Evolutionary conservation across 805 yeast genomes (phyloP), one percentile per base, ranked within the genome.

Genomic region (Nakazawaea populi): DNA sequence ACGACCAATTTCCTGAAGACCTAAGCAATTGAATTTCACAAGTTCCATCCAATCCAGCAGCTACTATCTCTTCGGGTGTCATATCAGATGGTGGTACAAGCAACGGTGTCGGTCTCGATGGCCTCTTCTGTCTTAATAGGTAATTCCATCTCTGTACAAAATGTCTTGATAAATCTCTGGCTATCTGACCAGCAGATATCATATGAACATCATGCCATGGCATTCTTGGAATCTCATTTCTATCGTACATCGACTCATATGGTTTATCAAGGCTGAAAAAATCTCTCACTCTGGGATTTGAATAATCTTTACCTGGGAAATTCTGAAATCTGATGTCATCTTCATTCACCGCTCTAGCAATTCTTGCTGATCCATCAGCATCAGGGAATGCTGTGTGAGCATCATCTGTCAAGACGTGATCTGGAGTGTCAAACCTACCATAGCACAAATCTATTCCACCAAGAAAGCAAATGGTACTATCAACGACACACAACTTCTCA

Each of bases 181-280:
- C 99, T 4, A 91, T 82, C 60, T 91, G 95, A 11, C 99, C 99
- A 2, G 91, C 80, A 1, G 95, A 83, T 70, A 90, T 82, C 96
- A 91, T 94, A 58, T 94, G 98, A 38, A 94, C 89, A 75, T 94
- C 99, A 67, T 94, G 99, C 99, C 99, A 94, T 8, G 99, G 99
- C 99, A 94, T 94, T 59, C 99, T 79, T 2, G 99, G 98, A 24
- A 80, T 76, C 18, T 66, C 66, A 12, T 77, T 72, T 54, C 99
- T 77, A 65, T 94, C 96, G 62, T 89, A 89, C 94, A 92, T 86
- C 27, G 89, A 88, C 47, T 89, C 95, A 60, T 84, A 89, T 2
- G 99, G 98, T 58, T 83, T 81, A 55, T 90, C 89, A 52, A 94
- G 74, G 4, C 77, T 84, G 61, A 65, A 78, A 64, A 94, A 94